Conservation (phyloP, 148 eudicot genomes). For the Fallopia convolvulus region DNA sequence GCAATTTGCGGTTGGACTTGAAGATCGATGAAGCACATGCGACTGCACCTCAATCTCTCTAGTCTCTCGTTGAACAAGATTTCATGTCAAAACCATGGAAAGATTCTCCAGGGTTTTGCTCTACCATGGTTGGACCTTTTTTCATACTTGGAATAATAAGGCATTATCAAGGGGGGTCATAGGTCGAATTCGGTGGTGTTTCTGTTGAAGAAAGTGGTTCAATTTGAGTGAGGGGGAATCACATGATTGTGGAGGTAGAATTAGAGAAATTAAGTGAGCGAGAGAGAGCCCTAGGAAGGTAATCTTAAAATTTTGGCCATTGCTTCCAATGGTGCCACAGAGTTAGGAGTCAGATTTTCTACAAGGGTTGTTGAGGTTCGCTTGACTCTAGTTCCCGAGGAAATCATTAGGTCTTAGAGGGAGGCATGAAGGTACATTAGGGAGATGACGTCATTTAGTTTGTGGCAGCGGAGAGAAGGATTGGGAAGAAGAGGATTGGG, state of each 20-base stretch:
- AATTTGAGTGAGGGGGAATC: slow-evolving; percentile 25
- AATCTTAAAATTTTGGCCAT: slow-evolving; percentile 23
- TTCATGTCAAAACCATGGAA: slow-evolving; percentile 44
- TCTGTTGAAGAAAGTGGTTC: slow-evolving; percentile 42
- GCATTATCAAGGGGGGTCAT: slow-evolving; percentile 1
- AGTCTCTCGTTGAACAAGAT: slow-evolving; percentile 29
- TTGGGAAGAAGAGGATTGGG: too few species aligned
- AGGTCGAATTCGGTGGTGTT: slow-evolving; percentile 24
- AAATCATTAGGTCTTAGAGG: too few species aligned
- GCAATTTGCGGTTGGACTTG: slow-evolving; percentile 12
- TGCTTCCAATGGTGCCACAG: too few species aligned
- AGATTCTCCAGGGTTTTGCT: slow-evolving; percentile 52
- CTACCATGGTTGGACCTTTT: slow-evolving; percentile 61
- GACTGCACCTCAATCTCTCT: slow-evolving; percentile 26
- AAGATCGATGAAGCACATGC: slow-evolving; percentile 30
- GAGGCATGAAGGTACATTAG: too few species aligned
- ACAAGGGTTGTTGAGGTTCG: too few species aligned
- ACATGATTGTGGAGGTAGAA: slow-evolving; percentile 30
- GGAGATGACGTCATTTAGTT: too few species aligned
- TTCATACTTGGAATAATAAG: slow-evolving; percentile 23
- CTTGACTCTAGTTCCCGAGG: too few species aligned
- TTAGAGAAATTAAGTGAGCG: slow-evolving; percentile 60
- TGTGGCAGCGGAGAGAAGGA: too few species aligned
- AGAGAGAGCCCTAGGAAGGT: slow-evolving; percentile 36
- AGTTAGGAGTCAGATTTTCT: too few species aligned